Evolutionary conservation across 1,284 basidiomycete species (phyloP), one percentile per base, ranked within the genome.

Genomic region (Neolentinus lepideus): DNA sequence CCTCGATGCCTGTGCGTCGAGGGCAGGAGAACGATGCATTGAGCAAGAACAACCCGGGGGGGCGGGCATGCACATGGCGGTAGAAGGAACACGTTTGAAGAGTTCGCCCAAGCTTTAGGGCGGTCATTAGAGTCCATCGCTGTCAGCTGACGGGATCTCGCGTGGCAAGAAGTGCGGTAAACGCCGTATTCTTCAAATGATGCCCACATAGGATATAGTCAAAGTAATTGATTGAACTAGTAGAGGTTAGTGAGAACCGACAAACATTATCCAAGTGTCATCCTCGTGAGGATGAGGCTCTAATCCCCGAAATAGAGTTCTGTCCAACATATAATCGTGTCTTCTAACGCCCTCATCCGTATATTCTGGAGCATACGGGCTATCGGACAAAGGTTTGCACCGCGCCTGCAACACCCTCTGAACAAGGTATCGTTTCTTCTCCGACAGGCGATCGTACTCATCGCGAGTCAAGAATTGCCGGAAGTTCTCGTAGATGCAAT

Each of bases 251-350:
- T 66, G 66, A 22, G 71, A 63, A 19, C 77, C 79, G 48, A 80
- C 64, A 58, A 74, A 78, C 62, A 84, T 66, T 57, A 80, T 69
- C 77, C 80, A 84, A 8, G 47, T 26, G 1, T 77, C 79, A 25
- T 75, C 72, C 22, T 71, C 70, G 55, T 76, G 72, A 26, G 75
- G 71, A 55, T 75, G 73, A 1, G 78, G 76, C 60, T 77, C 77
- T 21, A 85, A 66, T 14, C 83, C 83, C 53, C 79, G 68, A 63
- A 84, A 84, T 62, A 71, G 75, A 45, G 71, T 65, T 53, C 74
- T 67, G 27, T 76, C 75, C 6, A 78, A 74, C 53, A 84, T 64
- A 54, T 77, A 78, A 64, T 84, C 82, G 16, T 79, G 69, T 48
- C 82, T 67, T 54, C 76, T 66, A 54, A 81, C 57, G 4, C 71